Evolutionary conservation across 495 filamentous ascomycete genomes (phyloP).

Genomic region (Rostrohypoxylon terebratum): DNA sequence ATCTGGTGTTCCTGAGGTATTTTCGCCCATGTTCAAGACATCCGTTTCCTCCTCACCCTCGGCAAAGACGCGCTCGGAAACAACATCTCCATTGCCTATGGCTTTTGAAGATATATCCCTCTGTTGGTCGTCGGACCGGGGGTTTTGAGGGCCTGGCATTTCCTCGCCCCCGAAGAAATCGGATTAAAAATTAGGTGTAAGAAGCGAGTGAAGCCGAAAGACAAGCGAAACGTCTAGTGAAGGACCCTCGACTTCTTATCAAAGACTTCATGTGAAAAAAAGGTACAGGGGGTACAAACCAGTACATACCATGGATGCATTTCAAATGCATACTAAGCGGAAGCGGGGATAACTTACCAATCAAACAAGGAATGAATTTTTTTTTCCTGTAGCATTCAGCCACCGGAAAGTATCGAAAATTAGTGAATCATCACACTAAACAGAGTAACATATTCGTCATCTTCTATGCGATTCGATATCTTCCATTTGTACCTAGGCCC

Average conservation of each 20-base stretch:
- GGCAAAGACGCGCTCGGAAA: constrained; percentile 31
- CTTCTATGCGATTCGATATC: constrained; percentile 3
- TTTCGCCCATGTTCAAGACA: background rate
- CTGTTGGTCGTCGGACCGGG: background rate
- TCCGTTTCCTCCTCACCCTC: constrained; percentile 27
- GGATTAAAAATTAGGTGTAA: constrained; percentile 6
- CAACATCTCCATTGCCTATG: constrained; percentile 17
- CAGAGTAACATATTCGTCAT: constrained; percentile 6
- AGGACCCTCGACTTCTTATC: constrained; percentile 35
- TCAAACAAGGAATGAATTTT: constrained; percentile 4
- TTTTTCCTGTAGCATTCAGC: constrained; percentile 34
- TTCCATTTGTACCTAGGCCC: background rate
- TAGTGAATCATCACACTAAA: constrained; percentile 29
- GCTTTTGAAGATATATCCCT: constrained; percentile 25
- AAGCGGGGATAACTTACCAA: constrained; percentile 44
- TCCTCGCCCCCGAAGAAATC: background rate
- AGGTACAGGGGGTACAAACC: background rate
- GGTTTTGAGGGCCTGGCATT: constrained; percentile 27
- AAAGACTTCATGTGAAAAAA: constrained; percentile 11
- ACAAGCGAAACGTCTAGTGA: constrained; percentile 7
- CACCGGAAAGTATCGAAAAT: background rate
- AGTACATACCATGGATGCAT: constrained; percentile 21
- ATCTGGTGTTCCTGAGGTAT: constrained; percentile 14
- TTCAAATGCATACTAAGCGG: constrained; percentile 44
- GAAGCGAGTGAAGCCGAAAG: background rate